These are phyloP conservation scores for Calocybe indica DNA, from an alignment of 768 basidiomycete genomes.

Conservation along the genomic window DNA sequence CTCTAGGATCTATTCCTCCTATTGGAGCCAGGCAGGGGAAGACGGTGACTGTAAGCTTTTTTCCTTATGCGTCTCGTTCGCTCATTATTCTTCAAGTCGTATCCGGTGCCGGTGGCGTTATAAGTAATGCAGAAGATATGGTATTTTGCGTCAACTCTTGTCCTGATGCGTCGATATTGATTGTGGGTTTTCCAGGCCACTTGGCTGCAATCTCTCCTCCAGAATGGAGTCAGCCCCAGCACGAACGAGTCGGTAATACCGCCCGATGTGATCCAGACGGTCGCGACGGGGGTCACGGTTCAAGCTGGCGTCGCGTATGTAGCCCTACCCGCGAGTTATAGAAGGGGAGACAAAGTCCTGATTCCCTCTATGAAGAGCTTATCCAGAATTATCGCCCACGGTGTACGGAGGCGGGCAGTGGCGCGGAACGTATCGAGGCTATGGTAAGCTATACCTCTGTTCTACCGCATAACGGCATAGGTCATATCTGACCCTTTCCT, in stretches of 20 bases:
- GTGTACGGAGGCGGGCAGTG: constrained; percentile 24
- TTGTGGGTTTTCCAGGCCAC: constrained; percentile 13
- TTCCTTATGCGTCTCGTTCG: background rate
- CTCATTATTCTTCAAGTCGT: constrained; percentile 8
- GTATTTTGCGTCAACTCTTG: constrained; percentile 7
- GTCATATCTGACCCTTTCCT: constrained; percentile 1
- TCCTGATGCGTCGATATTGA: background rate
- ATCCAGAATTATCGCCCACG: constrained; percentile 15
- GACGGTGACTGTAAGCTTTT: constrained; percentile 13
- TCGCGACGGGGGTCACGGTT: constrained; percentile 16
- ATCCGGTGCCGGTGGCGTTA: constrained; percentile 23
- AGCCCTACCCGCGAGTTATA: no score
- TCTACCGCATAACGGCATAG: no score
- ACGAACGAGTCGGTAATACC: constrained; percentile 20
- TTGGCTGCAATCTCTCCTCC: constrained; percentile 22
- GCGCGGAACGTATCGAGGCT: constrained; percentile 17
- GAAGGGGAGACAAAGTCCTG: no score
- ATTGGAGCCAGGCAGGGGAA: constrained; percentile 14
- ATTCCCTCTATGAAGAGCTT: constrained; percentile 7
- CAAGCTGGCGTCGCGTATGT: constrained; percentile 10
- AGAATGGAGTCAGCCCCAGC: constrained; percentile 15
- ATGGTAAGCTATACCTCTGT: constrained; percentile 10
- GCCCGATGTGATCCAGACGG: constrained; percentile 13
- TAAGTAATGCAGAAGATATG: constrained; percentile 19
- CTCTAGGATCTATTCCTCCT: constrained; percentile 12